These are phyloP conservation scores for Breynia disticha DNA, from an alignment of 441 rosid species.

Conservation along the genomic window DNA sequence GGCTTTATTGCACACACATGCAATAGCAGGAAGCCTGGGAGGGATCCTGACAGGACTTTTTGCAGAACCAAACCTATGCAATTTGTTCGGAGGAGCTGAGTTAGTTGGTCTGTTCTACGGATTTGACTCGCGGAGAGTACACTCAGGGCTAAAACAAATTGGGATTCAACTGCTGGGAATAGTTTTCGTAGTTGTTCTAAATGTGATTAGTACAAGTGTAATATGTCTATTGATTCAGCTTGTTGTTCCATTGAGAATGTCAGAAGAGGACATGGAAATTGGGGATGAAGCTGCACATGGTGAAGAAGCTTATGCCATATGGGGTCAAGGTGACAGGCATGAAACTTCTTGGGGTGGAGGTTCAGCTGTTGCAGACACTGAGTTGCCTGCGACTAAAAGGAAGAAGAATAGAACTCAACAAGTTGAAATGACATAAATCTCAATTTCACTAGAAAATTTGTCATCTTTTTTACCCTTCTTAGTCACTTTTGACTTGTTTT, in stretches of 20 bases:
- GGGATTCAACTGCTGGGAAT: conserved; percentile 40
- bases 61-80: conserved; percentile 35
- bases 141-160: conserved; percentile 25
- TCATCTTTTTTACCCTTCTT: too few relatives aligned
- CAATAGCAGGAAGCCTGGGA: conserved; percentile 44
- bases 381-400: conserved; percentile 13
- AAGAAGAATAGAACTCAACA: too few relatives aligned
- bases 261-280: conserved; percentile 45
- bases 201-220: conserved; percentile 27
- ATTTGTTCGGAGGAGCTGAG: conserved; percentile 18
- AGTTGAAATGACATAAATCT: too few relatives aligned
- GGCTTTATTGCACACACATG: conserved; percentile 52
- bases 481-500: too few relatives aligned
- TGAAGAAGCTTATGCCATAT: conserved; percentile 41
- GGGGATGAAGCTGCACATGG: conserved; percentile 52
- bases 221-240: conserved; percentile 28
- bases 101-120: conserved; percentile 41
- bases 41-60: conserved; percentile 37
- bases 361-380: conserved; percentile 7
- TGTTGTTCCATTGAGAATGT: conserved; percentile 40
- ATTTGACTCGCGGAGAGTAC: conserved; percentile 14
- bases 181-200: conserved; percentile 19
- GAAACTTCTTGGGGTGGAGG: conserved; percentile 6
- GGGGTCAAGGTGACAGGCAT: conserved; percentile 22
- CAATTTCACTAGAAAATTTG: too few relatives aligned